Evolutionary conservation across 192 early-diverging fungal species (phyloP).

Genomic region (Coemansia sp.): DNA sequence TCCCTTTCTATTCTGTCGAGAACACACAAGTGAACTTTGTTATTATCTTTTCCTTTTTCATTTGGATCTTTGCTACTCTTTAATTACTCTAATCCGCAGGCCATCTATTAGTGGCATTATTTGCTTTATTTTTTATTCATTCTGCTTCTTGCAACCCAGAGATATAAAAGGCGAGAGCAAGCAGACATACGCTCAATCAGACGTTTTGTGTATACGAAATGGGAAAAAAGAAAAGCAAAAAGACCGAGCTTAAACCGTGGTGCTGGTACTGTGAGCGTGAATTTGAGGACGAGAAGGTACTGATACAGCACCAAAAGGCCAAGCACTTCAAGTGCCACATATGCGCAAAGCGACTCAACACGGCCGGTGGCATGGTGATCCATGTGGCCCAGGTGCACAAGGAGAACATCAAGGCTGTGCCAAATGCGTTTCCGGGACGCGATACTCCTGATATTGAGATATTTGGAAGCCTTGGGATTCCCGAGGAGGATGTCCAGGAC

Average conservation of each 20-base stretch:
- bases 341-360: slow-evolving; percentile 84
- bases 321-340: slow-evolving; percentile 92
- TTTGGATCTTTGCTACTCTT: too few relatives aligned
- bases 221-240: slow-evolving; percentile 66
- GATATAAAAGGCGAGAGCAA: too few relatives aligned
- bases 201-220: slow-evolving; percentile 9
- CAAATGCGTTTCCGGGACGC: slow-evolving; percentile 81
- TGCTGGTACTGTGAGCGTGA: slow-evolving; percentile 96
- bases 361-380: slow-evolving; percentile 86
- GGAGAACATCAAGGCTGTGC: slow-evolving; percentile 71
- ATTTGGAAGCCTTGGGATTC: slow-evolving; percentile 93
- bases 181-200: neutral
- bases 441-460: slow-evolving; percentile 89
- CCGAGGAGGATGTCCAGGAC: slow-evolving; percentile 71
- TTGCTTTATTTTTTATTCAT: neutral
- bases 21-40: too few relatives aligned
- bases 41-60: too few relatives aligned
- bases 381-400: slow-evolving; percentile 95
- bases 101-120: neutral
- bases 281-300: slow-evolving; percentile 93
- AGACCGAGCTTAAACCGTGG: slow-evolving; percentile 69
- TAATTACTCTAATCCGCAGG: too few relatives aligned
- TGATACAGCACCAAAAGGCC: slow-evolving; percentile 90
- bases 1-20: too few relatives aligned
- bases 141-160: neutral